These are phyloP conservation scores for Debaryomyces castellii DNA, from an alignment of 805 yeast genomes.

Conservation along the genomic window DNA sequence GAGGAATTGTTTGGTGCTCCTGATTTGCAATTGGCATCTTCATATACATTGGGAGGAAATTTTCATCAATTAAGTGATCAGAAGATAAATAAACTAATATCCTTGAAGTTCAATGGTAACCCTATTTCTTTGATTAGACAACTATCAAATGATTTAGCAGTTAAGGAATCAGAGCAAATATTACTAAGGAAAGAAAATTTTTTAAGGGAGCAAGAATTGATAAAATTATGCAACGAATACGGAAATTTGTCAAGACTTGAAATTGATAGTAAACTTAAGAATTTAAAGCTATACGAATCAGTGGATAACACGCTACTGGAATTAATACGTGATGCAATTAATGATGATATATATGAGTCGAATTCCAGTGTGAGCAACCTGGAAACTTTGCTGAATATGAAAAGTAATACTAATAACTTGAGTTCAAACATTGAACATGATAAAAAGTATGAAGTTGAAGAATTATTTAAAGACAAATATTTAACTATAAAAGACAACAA, in stretches of 20 bases:
- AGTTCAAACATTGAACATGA: neutral
- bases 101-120: constrained; percentile 24
- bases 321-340: constrained; percentile 30
- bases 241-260: constrained; percentile 36
- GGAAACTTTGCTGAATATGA: neutral
- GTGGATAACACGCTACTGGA: constrained; percentile 21
- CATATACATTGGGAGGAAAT: constrained; percentile 13
- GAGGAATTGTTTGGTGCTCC: constrained; percentile 5
- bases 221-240: constrained; percentile 31
- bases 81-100: constrained; percentile 20
- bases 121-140: constrained; percentile 41
- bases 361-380: neutral
- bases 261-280: constrained; percentile 28
- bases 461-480: neutral
- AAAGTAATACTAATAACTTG: neutral
- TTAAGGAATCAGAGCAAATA: constrained; percentile 46
- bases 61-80: constrained; percentile 19
- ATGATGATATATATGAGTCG: constrained; percentile 12
- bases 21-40: neutral
- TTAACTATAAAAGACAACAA: neutral
- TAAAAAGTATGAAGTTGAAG: neutral
- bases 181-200: constrained; percentile 33
- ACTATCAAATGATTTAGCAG: constrained; percentile 47
- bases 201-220: constrained; percentile 31
- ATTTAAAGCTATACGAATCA: constrained; percentile 9